These are phyloP conservation scores for Pichia deserticola DNA, from an alignment of 805 yeast genomes.

Conservation along the genomic window DNA sequence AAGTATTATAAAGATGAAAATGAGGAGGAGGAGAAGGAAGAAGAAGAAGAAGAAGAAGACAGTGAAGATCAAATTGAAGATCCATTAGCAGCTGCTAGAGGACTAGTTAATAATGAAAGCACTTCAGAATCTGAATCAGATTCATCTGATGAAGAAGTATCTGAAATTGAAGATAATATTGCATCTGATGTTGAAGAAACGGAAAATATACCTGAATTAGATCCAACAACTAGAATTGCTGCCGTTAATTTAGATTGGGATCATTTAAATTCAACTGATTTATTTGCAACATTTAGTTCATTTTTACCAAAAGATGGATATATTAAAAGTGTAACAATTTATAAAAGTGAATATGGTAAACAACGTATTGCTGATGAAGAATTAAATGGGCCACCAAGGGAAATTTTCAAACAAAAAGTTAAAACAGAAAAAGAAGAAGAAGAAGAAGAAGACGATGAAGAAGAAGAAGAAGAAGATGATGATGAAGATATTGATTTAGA, in stretches of 20 bases:
- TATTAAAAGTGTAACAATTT: conserved; percentile 62
- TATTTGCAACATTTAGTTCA: conserved; percentile 81
- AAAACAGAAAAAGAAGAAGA: conserved; percentile 32
- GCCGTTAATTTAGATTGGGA: conserved; percentile 98
- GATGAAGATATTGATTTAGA: conserved; percentile 40
- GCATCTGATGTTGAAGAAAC: conserved; percentile 30
- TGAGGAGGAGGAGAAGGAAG: conserved; percentile 18
- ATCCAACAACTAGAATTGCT: conserved; percentile 75
- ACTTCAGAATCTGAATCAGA: conserved; percentile 39
- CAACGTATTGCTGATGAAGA: conserved; percentile 87
- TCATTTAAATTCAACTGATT: conserved; percentile 76
- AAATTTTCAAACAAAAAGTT: conserved; percentile 44
- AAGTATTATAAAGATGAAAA: conserved; percentile 51
- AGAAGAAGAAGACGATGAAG: conserved; percentile 30
- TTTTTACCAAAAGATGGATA: conserved; percentile 74
- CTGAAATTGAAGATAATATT: conserved; percentile 33
- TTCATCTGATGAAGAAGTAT: conserved; percentile 35
- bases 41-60: conserved; percentile 24
- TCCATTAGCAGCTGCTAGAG: conserved; percentile 47
- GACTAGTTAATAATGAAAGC: conserved; percentile 28
- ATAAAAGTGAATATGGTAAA: conserved; percentile 90
- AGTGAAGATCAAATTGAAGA: conserved; percentile 1
- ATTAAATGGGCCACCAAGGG: conserved; percentile 85
- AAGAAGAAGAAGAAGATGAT: conserved; percentile 39
- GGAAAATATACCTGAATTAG: conserved; percentile 73